Percentiles rank a stretch among this genome's conserved stretches.
phyloP scores from a whole-genome alignment of 768 basidiomycete genomes.

The Boletus reticulatus region DNA sequence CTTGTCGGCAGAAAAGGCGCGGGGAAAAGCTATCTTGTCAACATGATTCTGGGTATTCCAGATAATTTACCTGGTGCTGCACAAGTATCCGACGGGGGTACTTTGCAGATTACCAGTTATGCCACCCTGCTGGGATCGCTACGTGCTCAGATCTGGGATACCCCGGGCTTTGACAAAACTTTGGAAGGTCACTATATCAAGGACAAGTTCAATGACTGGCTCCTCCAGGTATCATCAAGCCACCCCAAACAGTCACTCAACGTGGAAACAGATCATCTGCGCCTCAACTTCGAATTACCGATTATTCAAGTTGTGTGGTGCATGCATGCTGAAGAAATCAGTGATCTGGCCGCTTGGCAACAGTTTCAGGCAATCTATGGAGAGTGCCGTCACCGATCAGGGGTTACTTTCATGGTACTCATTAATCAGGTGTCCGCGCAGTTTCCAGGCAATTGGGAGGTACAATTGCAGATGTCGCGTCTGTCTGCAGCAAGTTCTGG shows the following conservation, averaged over 20 bases:
- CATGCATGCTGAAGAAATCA: background rate
- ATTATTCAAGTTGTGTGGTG: background rate
- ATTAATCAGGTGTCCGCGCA: background rate
- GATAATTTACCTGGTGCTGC: background rate
- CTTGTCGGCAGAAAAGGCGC: background rate
- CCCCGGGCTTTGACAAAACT: background rate
- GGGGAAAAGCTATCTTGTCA: background rate
- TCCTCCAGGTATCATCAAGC: background rate
- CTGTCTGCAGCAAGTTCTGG: background rate
- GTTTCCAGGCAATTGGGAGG: background rate
- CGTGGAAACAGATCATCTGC: too few relatives aligned
- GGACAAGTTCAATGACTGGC: background rate
- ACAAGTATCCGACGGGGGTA: background rate
- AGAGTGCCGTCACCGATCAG: background rate
- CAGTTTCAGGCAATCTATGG: background rate
- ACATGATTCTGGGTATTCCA: background rate
- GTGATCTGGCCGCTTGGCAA: background rate
- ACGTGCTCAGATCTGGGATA: background rate
- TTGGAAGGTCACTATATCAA: background rate
- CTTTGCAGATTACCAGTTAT: background rate
- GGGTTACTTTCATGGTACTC: background rate
- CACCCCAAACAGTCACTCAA: background rate
- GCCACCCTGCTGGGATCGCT: background rate
- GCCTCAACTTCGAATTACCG: background rate
- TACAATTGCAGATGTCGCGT: background rate